Evolutionary conservation across 495 filamentous ascomycete species (phyloP), one percentile per base, ranked within the genome.

Genomic region (Hypoxylon rickii): DNA sequence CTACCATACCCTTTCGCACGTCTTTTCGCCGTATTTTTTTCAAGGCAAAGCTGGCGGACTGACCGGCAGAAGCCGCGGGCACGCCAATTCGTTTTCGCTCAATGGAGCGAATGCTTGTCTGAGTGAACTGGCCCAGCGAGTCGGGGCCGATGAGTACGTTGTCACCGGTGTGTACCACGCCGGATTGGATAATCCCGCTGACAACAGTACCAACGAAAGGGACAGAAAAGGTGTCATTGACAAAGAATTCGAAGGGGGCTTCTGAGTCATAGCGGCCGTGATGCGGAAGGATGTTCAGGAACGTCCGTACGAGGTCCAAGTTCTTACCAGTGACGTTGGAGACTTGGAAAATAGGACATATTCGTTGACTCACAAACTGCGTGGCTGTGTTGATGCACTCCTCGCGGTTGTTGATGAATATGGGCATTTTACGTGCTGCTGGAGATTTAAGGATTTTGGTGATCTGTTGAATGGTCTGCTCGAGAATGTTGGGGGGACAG

Each of bases 181-280:
- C 89, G 7, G 80, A 83, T 68, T 96, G 96, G 46, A 97, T 88
- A 33, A 98, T 92, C 0, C 94, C 94, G 21, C 90, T 91, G 7
- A 98, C 92, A 1, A 98, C 94, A 0, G 94, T 98, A 17, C 94
- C 94, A 7, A 96, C 92, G 65, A 97, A 96, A 3, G 94, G 94
- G 7, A 98, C 94, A n/a, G 92, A 96, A 77, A 97, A 98, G 6
- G 89, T 97, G 72, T 98, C 94, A 67, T 97, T 98, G 66, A 98
- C 82, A 51, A 96, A 85, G 63, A 96, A 96, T 65, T 98, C 94
- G 69, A 98, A 96, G 0, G 93, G 84, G 0, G 88, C 92, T 32
- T 90, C 83, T 4, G 86, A 76, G 64, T 97, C 86, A 68, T 97
- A 98, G 44, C 94, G 89, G 10, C 95, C 94, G 55, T 97, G 90